phyloP scores from a whole-genome alignment of 352 stramenopile genomes.

The Globisporangium nodosum region DNA sequence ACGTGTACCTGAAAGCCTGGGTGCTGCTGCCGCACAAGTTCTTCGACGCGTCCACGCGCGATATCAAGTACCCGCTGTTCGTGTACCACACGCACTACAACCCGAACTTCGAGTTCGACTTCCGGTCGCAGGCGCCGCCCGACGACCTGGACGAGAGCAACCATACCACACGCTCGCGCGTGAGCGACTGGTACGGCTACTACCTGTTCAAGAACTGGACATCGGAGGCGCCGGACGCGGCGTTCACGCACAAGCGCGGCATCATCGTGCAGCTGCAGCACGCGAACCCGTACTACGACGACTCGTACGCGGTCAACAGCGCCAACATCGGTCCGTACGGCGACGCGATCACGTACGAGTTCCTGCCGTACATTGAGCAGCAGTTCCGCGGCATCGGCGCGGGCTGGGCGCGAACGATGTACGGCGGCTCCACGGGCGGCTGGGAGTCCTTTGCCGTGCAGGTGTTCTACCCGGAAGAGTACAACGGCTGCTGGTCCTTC shows the following conservation, averaged over 20 bases:
- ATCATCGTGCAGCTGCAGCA: constrained; percentile 77
- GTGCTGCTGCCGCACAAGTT: constrained; percentile 65
- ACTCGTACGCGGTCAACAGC: constrained; percentile 74
- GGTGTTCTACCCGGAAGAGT: constrained; percentile 71
- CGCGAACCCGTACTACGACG: constrained; percentile 77
- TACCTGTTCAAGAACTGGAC: constrained; percentile 77
- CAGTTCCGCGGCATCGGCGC: constrained; percentile 59
- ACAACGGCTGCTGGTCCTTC: constrained; percentile 82
- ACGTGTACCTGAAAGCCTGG: constrained; percentile 68
- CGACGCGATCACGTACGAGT: constrained; percentile 72
- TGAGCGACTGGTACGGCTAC: constrained; percentile 47
- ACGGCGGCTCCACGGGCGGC: constrained; percentile 64
- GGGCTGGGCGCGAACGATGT: constrained; percentile 68
- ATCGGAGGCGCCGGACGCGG: constrained; percentile 32
- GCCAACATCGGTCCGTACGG: constrained; percentile 72
- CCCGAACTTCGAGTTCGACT: constrained; percentile 57
- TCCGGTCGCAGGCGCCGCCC: constrained; percentile 20
- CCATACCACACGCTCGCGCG: not conserved
- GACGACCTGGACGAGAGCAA: constrained; percentile 12
- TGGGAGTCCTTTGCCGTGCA: constrained; percentile 74
- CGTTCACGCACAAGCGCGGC: constrained; percentile 56
- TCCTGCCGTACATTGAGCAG: constrained; percentile 55
- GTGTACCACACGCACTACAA: constrained; percentile 78
- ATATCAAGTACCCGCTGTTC: constrained; percentile 68
- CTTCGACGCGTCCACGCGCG: constrained; percentile 34